A percentile compares a stretch with the other conserved stretches of the same genome.
Conservation (phyloP, 129 eudicot species). For the Helichrysum umbraculigerum region DNA sequence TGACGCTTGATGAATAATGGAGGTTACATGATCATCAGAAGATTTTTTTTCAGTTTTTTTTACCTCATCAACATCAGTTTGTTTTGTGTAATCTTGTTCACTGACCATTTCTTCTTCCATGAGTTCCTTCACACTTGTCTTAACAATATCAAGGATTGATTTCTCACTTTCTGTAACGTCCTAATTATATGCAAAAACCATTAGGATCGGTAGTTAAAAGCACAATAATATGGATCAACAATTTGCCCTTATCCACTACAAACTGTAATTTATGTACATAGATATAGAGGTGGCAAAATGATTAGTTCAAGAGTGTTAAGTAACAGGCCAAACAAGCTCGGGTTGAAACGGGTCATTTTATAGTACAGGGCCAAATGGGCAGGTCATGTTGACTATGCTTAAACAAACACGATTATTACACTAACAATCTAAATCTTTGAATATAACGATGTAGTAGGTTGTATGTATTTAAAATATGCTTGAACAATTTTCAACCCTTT, state of each 20-base stretch:
- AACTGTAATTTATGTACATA: neutral
- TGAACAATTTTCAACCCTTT: neutral
- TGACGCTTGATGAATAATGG: conserved; percentile 21
- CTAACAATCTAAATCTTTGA: neutral
- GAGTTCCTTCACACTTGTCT: conserved; percentile 80
- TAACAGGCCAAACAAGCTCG: neutral
- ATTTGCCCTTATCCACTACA: neutral
- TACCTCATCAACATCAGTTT: conserved; percentile 12
- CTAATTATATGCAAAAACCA: conserved; percentile 34
- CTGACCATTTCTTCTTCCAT: conserved; percentile 89
- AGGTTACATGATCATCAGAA: conserved; percentile 43
- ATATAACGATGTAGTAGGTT: neutral
- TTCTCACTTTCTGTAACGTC: conserved; percentile 39
- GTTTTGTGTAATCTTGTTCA: conserved; percentile 49
- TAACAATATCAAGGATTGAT: conserved; percentile 30
- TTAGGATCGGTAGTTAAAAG: neutral
- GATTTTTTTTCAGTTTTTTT: conserved; percentile 31
- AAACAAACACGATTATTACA: neutral
- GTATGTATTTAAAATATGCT: neutral
- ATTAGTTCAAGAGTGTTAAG: neutral
- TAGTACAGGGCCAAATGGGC: neutral
- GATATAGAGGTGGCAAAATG: neutral
- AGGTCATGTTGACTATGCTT: neutral
- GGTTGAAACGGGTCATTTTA: conserved; percentile 6
- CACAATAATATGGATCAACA: neutral